phyloP scores from a whole-genome alignment of 352 stramenopile genomes.

The Saprolegnia parasitica region DNA sequence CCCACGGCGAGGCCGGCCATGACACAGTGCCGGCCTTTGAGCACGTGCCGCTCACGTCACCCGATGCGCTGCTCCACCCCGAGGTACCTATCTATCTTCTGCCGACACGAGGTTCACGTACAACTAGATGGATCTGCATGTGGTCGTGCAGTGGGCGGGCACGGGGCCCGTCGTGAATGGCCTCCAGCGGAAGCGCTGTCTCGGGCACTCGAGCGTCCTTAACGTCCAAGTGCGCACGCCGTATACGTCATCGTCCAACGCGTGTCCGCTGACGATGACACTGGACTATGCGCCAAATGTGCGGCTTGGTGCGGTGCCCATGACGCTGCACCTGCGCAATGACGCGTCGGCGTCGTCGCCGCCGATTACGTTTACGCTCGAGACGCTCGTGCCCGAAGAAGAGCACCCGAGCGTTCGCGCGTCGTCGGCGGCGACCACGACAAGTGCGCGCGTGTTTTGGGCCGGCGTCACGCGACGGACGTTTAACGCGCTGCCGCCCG shows the following conservation, averaged over 20 bases:
- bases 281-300: constrained; percentile 49
- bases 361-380: constrained; percentile 69
- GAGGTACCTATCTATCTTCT: not conserved
- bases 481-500: constrained; percentile 47
- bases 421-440: constrained; percentile 25
- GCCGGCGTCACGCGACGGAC: constrained; percentile 69
- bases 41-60: constrained; percentile 51
- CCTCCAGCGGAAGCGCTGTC: constrained; percentile 9
- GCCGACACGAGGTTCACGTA: not conserved
- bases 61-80: constrained; percentile 47
- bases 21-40: not conserved
- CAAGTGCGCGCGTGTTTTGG: constrained; percentile 75
- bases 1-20: not conserved
- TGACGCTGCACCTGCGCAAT: constrained; percentile 62
- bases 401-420: constrained; percentile 35
- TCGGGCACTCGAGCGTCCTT: constrained; percentile 65
- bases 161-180: constrained; percentile 21
- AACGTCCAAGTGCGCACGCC: constrained; percentile 53
- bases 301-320: constrained; percentile 48
- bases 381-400: constrained; percentile 73
- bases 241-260: constrained; percentile 35
- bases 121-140: constrained; percentile 25
- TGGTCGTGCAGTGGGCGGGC: constrained; percentile 27
- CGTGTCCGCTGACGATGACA: constrained; percentile 66
- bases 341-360: constrained; percentile 43